Conservation (phyloP, 495 filamentous ascomycete species). For the Viridothelium virens region DNA sequence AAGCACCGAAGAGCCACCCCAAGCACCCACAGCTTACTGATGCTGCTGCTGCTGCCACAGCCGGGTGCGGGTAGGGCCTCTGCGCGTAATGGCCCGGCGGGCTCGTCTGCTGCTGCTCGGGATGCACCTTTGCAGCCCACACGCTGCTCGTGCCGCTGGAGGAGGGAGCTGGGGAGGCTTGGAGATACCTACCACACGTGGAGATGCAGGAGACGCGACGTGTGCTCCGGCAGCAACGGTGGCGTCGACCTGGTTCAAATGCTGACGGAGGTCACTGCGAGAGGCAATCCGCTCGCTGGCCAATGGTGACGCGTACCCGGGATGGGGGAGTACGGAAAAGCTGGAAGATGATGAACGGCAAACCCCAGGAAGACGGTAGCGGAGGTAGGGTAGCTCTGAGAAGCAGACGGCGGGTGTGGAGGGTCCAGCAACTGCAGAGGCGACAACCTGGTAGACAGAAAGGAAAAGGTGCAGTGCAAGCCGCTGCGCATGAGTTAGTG, state of each 20-base stretch:
- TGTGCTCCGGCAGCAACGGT: background rate
- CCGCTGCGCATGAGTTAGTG: background rate
- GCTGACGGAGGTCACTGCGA: conserved; percentile 1
- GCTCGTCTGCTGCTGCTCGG: background rate
- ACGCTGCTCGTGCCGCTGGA: too few species aligned
- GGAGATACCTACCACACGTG: background rate
- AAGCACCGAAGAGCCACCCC: too few species aligned
- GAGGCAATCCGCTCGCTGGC: background rate
- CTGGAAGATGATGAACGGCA: background rate
- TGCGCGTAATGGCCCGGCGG: background rate
- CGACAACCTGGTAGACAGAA: conserved; percentile 3
- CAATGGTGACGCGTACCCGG: conserved; percentile 1
- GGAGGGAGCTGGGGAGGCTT: too few species aligned
- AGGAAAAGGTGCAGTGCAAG: conserved; percentile 2
- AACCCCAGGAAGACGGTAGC: conserved; percentile 4
- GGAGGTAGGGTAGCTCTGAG: conserved; percentile 2
- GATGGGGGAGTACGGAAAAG: background rate
- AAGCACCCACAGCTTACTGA: background rate
- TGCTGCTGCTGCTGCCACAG: background rate
- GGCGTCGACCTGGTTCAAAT: background rate
- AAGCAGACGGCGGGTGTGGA: background rate
- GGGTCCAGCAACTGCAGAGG: background rate
- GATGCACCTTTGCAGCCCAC: background rate
- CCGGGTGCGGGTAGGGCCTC: conserved; percentile 4
- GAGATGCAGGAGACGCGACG: background rate